A percentile compares a stretch with the other conserved stretches of the same genome.
phyloP scores from a whole-genome alignment of 2,329 filamentous ascomycete genomes.

The Spiromastix sp. region DNA sequence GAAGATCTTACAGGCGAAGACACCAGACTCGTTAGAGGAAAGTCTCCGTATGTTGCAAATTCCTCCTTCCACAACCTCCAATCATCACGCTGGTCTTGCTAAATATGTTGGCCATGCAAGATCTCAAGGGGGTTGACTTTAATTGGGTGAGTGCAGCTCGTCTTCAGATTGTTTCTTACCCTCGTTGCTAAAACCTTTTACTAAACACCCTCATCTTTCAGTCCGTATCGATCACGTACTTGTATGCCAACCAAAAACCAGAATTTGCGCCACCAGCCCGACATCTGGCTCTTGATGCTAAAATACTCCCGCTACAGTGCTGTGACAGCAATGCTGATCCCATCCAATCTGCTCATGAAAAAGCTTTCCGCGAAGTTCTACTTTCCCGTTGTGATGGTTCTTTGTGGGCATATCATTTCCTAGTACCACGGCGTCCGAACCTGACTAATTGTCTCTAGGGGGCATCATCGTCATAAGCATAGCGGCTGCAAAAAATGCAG shows the following conservation, averaged over 20 bases:
- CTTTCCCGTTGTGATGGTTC: neutral
- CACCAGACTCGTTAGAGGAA: neutral
- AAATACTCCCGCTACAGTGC: no score
- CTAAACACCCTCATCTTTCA: neutral
- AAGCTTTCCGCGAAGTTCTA: neutral
- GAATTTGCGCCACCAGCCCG: no score
- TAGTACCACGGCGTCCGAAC: no score
- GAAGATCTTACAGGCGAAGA: neutral
- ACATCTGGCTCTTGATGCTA: no score
- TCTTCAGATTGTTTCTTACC: neutral
- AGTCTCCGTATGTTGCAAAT: no score
- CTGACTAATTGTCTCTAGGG: neutral
- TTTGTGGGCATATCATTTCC: neutral
- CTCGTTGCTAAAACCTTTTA: neutral
- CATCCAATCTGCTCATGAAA: neutral
- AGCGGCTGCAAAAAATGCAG: neutral
- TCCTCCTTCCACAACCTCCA: no score
- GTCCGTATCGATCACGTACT: neutral
- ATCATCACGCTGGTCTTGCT: no score
- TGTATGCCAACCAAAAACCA: no score
- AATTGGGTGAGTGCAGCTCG: neutral
- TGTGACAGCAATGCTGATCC: neutral
- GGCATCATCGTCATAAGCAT: neutral
- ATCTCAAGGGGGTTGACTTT: neutral
- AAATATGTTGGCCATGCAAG: no score